Evolutionary conservation across 2,329 filamentous ascomycete genomes (phyloP).

Genomic region (Colletotrichum sp.): DNA sequence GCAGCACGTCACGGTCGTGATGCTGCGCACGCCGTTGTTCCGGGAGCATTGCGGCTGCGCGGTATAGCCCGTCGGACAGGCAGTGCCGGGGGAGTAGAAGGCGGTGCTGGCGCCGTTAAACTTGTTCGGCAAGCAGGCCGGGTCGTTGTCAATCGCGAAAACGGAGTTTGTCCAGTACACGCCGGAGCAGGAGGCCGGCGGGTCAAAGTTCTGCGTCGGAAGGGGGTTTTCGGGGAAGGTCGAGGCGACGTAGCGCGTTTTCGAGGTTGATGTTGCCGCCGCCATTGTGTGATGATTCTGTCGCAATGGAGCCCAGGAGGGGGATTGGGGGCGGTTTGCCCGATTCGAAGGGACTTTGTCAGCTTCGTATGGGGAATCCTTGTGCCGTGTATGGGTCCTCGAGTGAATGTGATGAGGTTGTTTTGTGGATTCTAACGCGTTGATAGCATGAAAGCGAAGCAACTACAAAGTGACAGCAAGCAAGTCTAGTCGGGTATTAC

Average conservation of each 20-base stretch:
- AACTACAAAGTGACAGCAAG: neutral
- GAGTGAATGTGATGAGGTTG: neutral
- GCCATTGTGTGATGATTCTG: neutral
- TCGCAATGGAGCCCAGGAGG: neutral
- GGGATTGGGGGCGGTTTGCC: neutral
- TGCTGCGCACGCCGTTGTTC: constrained; percentile 23
- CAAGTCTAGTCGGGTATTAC: neutral
- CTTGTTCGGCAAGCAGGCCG: constrained; percentile 24
- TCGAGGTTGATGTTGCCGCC: neutral
- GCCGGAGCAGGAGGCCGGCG: constrained; percentile 21
- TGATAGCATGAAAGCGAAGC: neutral
- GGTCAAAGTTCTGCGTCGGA: constrained; percentile 26
- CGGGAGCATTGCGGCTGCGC: constrained; percentile 32
- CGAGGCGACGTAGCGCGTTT: constrained; percentile 14
- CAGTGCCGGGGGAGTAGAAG: constrained; percentile 20
- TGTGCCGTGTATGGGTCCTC: neutral
- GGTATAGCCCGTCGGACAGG: constrained; percentile 18
- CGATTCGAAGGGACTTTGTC: neutral
- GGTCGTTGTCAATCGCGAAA: constrained; percentile 23
- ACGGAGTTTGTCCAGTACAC: constrained; percentile 22
- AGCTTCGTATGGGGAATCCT: neutral
- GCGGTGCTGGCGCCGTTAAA: constrained; percentile 21
- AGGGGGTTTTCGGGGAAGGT: constrained; percentile 24
- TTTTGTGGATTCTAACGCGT: neutral
- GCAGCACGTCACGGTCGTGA: constrained; percentile 32